Percentiles rank a stretch among this genome's conserved stretches.
These are phyloP conservation scores for Entrophospora sp. DNA, from an alignment of 192 early-diverging fungal genomes.

Conservation along the genomic window DNA sequence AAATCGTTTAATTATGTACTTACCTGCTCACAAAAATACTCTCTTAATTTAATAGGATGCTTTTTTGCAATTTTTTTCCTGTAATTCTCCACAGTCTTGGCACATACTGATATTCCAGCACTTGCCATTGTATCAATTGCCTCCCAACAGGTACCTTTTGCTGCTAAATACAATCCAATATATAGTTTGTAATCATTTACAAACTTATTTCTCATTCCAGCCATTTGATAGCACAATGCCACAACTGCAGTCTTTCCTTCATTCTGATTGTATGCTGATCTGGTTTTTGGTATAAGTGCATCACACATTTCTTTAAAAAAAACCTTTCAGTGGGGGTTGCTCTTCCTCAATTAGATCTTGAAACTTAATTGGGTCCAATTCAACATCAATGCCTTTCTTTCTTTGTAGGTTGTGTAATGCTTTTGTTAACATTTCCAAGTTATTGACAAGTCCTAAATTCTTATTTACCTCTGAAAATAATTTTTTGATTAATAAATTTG, in stretches of 20 bases:
- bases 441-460: too few relatives aligned
- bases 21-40: conserved; percentile 7
- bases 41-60: not conserved
- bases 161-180: not conserved
- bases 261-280: not conserved
- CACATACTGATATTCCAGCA: not conserved
- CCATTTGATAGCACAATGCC: not conserved
- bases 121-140: not conserved
- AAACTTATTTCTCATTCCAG: conserved; percentile 7
- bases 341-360: not conserved
- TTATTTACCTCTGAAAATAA: too few relatives aligned
- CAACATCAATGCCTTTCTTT: not conserved
- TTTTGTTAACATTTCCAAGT: not conserved
- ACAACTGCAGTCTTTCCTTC: conserved; percentile 5
- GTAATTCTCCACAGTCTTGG: not conserved
- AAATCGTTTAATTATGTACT: not conserved
- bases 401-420: not conserved
- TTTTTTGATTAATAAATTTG: too few relatives aligned
- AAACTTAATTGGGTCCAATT: not conserved
- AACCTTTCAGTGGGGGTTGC: not conserved
- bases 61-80: not conserved
- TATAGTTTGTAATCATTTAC: conserved; percentile 2
- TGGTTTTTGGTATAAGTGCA: too few relatives aligned
- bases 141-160: not conserved
- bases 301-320: too few relatives aligned